Evolutionary conservation across 352 stramenopile genomes (phyloP).

Genomic region (Pythium chondricola): DNA sequence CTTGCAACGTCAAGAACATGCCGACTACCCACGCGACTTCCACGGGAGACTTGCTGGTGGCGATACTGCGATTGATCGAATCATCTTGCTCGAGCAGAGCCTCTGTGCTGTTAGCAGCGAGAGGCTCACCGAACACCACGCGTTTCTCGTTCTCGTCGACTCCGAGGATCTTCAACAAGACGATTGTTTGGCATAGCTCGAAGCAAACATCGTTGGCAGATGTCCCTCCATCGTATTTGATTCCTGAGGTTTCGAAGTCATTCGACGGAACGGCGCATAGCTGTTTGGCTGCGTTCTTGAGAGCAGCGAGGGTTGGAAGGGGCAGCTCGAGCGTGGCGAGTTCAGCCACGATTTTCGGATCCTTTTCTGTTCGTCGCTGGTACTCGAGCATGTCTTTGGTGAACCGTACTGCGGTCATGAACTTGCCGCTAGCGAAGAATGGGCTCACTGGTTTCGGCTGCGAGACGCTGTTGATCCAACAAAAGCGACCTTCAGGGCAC

Average conservation of each 20-base stretch:
- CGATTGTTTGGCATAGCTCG: constrained; percentile 55
- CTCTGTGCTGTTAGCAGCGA: constrained; percentile 24
- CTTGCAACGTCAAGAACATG: constrained; percentile 60
- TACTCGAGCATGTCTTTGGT: constrained; percentile 28
- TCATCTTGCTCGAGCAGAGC: constrained; percentile 2
- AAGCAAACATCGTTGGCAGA: constrained; percentile 34
- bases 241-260: constrained; percentile 6
- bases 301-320: constrained; percentile 28
- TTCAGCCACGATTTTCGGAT: background rate
- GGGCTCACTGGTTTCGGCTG: constrained; percentile 34
- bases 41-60: constrained; percentile 8
- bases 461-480: constrained; percentile 32
- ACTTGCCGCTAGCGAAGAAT: constrained; percentile 48
- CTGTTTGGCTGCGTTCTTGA: constrained; percentile 28
- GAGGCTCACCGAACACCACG: constrained; percentile 48
- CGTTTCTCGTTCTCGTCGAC: constrained; percentile 40
- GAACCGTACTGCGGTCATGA: constrained; percentile 18
- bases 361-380: constrained; percentile 6
- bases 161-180: constrained; percentile 52
- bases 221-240: constrained; percentile 13
- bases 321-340: constrained; percentile 52
- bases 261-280: constrained; percentile 23
- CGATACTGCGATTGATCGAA: constrained; percentile 9
- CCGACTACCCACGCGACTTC: constrained; percentile 62
- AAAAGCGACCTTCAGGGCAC: constrained; percentile 49